These are phyloP conservation scores for Ogataea hybrid DNA, from an alignment of 1,139 yeast genomes.

Conservation along the genomic window DNA sequence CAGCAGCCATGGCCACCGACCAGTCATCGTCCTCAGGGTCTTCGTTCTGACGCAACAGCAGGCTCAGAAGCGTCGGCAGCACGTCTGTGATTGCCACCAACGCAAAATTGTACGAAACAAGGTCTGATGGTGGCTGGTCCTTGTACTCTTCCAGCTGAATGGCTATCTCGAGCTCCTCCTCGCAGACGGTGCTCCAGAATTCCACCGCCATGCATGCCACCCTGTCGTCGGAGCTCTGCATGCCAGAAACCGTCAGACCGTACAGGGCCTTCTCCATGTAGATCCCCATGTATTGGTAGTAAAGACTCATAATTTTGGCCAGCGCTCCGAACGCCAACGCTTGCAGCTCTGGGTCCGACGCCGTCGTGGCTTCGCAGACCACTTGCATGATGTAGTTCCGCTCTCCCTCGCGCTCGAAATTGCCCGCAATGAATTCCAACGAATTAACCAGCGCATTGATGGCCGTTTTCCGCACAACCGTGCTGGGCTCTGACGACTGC, in stretches of 20 bases:
- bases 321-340: constrained; percentile 96
- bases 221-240: constrained; percentile 79
- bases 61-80: constrained; percentile 76
- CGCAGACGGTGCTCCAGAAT: constrained; percentile 97
- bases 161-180: constrained; percentile 84
- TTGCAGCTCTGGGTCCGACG: constrained; percentile 76
- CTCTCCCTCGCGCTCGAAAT: constrained; percentile 92
- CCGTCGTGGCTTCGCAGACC: constrained; percentile 97
- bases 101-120: constrained; percentile 70
- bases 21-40: constrained; percentile 94
- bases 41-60: constrained; percentile 86
- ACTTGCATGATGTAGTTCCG: constrained; percentile 98
- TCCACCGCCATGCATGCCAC: constrained; percentile 99
- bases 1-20: constrained; percentile 99
- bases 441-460: constrained; percentile 89
- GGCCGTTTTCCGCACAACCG: constrained; percentile 81
- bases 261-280: constrained; percentile 97
- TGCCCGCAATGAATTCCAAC: constrained; percentile 80
- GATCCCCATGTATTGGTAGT: constrained; percentile 84
- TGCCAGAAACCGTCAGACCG: constrained; percentile 85
- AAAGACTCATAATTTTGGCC: constrained; percentile 86
- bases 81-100: constrained; percentile 79
- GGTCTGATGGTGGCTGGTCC: constrained; percentile 38
- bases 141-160: constrained; percentile 62
- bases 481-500: constrained; percentile 72